Base-by-base conservation (phyloP, 2,329 filamentous ascomycete species). In the Talaromyces marneffei region DNA sequence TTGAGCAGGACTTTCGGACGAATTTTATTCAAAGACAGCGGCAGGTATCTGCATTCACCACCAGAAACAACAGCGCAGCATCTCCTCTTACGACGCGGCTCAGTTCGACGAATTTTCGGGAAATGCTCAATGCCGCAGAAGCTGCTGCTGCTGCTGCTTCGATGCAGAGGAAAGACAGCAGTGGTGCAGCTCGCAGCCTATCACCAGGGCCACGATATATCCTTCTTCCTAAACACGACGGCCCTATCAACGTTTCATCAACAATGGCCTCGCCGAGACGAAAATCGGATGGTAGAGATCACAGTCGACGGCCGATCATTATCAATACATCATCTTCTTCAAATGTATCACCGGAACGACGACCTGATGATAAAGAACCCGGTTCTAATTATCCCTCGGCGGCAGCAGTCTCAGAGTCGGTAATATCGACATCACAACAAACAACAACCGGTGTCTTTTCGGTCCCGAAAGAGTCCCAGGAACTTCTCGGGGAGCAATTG, bases 1-100 rank as follows among this genome's bases (percentile, higher is more conserved):
- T 77, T 10, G 70, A 74, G 16, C 72, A 69, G 31, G 69, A 72
- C 52, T 78, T 78, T 62, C 73, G 76, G 3, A 63, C 67, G 6
- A 70, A 68, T 29, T 78, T 77, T 59, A 71, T 70, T 6, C 71
- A 77, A 63, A 68, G 66, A 56, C 62, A 66, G 25, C 63, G 62
- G 16, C 66, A 66, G 16, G 67, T 70, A 44, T 65, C 67, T 20
- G 65, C 66, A 52, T 27, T 62, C 55, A 53, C 60, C 62, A 61
- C 63, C 55, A 18, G 66, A 10, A 56, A 60, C 42, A 62, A 54
- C 16, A 54, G 50, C n/a, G 54, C 44, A 18, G 62, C 62, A 9
- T 63, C 62, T 31, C 59, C 62, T 33, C 48, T 60, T 35, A 61
- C 58, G 7, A 57, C 62, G 12, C 57, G 59, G 4, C 58, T 60